Evolutionary conservation across 2,329 filamentous ascomycete species (phyloP), one percentile per base, ranked within the genome.

Genomic region (Neofusicoccum parvum): DNA sequence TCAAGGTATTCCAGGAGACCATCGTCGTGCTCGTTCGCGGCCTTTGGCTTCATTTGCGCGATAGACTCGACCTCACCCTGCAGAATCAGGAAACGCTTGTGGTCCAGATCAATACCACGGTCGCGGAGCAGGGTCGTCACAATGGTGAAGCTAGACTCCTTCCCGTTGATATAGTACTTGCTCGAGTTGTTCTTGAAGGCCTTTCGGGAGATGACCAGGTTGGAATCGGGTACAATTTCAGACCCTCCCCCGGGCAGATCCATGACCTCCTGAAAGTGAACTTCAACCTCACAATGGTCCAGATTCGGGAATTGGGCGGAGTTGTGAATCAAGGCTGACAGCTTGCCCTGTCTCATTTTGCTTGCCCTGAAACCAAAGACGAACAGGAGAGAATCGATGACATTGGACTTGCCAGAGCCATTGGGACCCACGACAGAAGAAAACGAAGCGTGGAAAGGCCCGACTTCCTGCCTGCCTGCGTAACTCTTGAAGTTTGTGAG

Each of bases 401-500:
- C 96, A 72, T 99, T 99, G 23, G 95, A 98, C n/a, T 60, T 60
- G 66, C 95, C 95, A 77, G 92, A 99, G 67, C 95, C 95, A 76
- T 99, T 99, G 58, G 96, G 95, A 0, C 95, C 96, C 10, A 99
- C 95, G 2, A 99, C 95, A 0, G 95, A 97, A 1, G 95, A 97
- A 80, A 99, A 99, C 0, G 95, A 99, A 1, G 92, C 87, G 76
- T 99, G 95, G 77, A 99, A 99, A 0, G 95, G 95, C 0, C 95
- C 95, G 66, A 99, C 95, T 79, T 96, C 90, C 77, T 99, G 95
- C 68, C 91, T 85, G 3, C 95, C 95, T 15, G 95, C 95, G 76
- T 99, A 99, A 81, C 94, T 98, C 82, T 99, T 99, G 87, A 99
- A 99, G 79, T 99, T 99, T 70, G 88, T 96, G 71, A 99, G 85